A percentile compares a stretch with the other conserved stretches of the same genome.
Conservation (phyloP, 1,284 basidiomycete genomes). For the Ceratobasidium papillatum region DNA sequence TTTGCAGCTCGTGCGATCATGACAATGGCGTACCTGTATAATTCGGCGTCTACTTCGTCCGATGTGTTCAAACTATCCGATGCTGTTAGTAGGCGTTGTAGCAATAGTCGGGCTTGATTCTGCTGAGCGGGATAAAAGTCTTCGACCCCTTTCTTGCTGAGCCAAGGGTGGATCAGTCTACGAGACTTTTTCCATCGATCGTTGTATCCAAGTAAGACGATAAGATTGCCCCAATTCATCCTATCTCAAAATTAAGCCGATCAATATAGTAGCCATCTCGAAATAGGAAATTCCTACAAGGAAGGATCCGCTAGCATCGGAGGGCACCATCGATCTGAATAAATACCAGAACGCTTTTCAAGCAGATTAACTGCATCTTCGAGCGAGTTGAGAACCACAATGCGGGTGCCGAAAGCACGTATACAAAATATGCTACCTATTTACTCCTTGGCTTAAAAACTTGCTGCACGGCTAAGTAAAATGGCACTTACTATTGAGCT, state of each 20-base stretch:
- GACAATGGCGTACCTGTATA: background rate
- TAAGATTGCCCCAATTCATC: conserved; percentile 10
- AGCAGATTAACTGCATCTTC: conserved; percentile 25
- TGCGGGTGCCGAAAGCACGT: background rate
- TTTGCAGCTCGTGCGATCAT: too few species aligned
- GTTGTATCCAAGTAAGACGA: background rate
- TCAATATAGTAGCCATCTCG: background rate
- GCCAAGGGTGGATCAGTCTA: conserved; percentile 25
- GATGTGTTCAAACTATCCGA: background rate
- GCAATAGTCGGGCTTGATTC: background rate
- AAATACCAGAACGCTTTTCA: conserved; percentile 27
- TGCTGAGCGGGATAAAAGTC: background rate
- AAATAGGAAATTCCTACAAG: conserved; percentile 1
- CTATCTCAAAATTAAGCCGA: background rate
- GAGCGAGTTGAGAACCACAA: conserved; percentile 17
- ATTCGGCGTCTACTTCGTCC: background rate
- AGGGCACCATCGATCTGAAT: conserved; percentile 13
- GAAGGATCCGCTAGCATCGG: conserved; percentile 22
- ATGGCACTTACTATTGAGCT: background rate
- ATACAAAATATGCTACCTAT: conserved; percentile 27
- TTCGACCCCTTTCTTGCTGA: conserved; percentile 13
- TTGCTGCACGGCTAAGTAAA: background rate
- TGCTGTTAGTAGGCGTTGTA: background rate
- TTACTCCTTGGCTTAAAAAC: background rate
- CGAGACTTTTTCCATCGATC: conserved; percentile 30